These are phyloP conservation scores for Cercospora janseana DNA, from an alignment of 2,329 filamentous ascomycete species.

Conservation along the genomic window DNA sequence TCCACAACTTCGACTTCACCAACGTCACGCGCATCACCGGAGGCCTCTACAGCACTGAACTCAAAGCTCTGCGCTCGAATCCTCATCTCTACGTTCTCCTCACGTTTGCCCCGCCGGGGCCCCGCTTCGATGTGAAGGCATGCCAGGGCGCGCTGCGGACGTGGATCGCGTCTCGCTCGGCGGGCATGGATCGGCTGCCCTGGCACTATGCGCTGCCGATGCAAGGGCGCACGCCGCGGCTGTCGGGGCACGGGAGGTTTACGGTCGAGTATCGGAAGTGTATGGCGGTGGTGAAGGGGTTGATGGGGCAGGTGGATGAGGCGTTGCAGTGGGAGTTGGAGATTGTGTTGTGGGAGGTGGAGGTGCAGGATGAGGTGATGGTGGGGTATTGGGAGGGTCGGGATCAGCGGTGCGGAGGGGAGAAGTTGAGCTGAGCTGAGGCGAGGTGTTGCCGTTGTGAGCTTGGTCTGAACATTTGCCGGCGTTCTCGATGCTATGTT, in stretches of 20 bases:
- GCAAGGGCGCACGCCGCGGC: neutral
- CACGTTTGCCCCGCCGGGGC: conserved; percentile 13
- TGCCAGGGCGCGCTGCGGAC: conserved; percentile 20
- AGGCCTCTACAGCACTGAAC: conserved; percentile 31
- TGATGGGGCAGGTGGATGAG: conserved; percentile 21
- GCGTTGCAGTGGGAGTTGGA: conserved; percentile 26
- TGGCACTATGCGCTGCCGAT: conserved; percentile 28
- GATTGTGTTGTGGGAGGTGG: conserved; percentile 23
- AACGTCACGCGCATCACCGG: conserved; percentile 25
- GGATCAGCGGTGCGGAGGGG: neutral
- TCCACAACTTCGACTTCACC: conserved; percentile 34
- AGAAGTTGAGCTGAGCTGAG: neutral
- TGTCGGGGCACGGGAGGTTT: neutral
- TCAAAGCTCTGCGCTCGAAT: conserved; percentile 33
- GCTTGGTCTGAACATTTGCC: no score
- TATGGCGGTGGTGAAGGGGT: neutral
- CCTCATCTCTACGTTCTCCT: conserved; percentile 22
- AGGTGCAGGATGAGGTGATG: conserved; percentile 3
- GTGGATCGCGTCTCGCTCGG: conserved; percentile 27
- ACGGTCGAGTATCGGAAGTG: conserved; percentile 1
- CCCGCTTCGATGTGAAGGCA: conserved; percentile 12
- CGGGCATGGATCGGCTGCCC: conserved; percentile 28
- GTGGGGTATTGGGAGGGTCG: neutral
- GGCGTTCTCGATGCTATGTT: no score
- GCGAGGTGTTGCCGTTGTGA: neutral